A percentile compares a stretch with the other conserved stretches of the same genome.
Conservation (phyloP, 345 rosid genomes). For the Corchorus capsularis region DNA sequence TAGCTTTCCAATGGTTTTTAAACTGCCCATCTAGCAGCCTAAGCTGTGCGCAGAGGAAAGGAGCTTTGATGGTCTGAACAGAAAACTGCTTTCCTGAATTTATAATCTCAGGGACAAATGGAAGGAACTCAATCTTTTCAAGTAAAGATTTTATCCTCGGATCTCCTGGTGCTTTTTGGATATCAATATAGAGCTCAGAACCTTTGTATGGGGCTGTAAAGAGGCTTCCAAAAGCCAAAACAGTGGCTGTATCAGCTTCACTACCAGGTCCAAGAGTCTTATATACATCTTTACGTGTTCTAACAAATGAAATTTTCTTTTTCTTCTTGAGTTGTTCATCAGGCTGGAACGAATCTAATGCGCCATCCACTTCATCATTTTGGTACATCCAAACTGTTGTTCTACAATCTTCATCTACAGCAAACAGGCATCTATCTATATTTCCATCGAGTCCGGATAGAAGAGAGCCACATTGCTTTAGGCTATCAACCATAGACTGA, state of each 20-base stretch:
- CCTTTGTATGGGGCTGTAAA: constrained; percentile 85
- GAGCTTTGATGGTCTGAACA: constrained; percentile 51
- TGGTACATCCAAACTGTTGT: constrained; percentile 79
- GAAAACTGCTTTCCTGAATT: constrained; percentile 63
- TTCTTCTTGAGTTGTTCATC: constrained; percentile 80
- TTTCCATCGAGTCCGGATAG: constrained; percentile 70
- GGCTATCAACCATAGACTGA: constrained; percentile 42
- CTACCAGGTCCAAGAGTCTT: constrained; percentile 76
- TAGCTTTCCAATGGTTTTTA: constrained; percentile 80
- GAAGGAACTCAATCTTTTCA: constrained; percentile 61
- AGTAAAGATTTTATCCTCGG: constrained; percentile 56
- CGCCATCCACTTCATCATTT: constrained; percentile 54
- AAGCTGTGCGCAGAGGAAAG: constrained; percentile 88
- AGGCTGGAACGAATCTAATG: constrained; percentile 73
- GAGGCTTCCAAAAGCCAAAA: constrained; percentile 87
- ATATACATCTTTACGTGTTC: constrained; percentile 65
- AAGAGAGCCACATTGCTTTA: constrained; percentile 67
- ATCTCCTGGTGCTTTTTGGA: constrained; percentile 43
- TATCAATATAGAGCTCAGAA: constrained; percentile 68
- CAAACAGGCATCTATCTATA: constrained; percentile 61
- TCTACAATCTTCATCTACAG: constrained; percentile 82
- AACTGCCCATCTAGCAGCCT: constrained; percentile 95
- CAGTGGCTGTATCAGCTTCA: constrained; percentile 56
- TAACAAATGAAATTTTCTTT: constrained; percentile 61
- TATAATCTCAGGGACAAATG: constrained; percentile 76